phyloP scores from a whole-genome alignment of 176 grass and related monocot genomes.

The Rhipidocladum racemiflorum region DNA sequence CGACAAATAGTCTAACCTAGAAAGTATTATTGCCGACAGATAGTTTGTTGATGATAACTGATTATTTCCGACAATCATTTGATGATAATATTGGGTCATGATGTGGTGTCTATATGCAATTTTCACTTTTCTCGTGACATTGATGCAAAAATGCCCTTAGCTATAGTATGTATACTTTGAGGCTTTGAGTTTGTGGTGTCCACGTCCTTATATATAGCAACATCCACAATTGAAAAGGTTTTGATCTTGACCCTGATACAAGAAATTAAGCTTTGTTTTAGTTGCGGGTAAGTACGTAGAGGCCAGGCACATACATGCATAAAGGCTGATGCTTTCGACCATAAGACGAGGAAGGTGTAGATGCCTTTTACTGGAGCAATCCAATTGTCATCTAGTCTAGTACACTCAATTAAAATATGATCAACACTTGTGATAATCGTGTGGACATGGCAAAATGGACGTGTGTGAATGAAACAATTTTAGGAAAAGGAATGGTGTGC shows the following conservation, averaged over 20 bases:
- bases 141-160: background rate
- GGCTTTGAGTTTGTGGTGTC: background rate
- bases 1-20: too few relatives aligned
- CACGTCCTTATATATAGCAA: background rate
- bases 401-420: background rate
- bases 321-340: constrained; percentile 6
- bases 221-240: background rate
- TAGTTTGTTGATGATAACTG: too few relatives aligned
- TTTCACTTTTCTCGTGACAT: background rate
- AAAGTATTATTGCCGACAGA: too few relatives aligned
- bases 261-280: background rate
- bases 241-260: background rate
- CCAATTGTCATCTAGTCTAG: background rate
- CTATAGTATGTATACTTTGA: background rate
- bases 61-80: too few relatives aligned
- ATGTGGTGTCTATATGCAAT: background rate
- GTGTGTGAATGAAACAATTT: constrained; percentile 7
- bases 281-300: background rate
- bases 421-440: background rate
- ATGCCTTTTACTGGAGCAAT: constrained; percentile 16
- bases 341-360: background rate
- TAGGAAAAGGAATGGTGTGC: background rate
- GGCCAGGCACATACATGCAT: background rate
- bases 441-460: background rate
- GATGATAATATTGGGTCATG: too few relatives aligned